phyloP scores from a whole-genome alignment of 805 yeast genomes.

The Saccharomyces mikatae region DNA sequence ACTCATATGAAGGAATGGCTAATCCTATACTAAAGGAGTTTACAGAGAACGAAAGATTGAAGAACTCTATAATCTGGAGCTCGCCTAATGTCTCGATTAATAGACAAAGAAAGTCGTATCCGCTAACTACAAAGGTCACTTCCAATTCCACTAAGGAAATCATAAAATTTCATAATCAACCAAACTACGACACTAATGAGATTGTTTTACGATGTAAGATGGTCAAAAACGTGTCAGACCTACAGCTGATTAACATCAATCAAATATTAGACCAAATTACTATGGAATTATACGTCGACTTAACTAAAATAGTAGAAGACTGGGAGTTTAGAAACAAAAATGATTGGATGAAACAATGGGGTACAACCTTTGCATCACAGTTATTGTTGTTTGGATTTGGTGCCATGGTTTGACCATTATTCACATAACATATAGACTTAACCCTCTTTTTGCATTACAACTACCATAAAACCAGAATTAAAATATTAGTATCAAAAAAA shows the following conservation, averaged over 20 bases:
- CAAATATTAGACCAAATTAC: conserved; percentile 44
- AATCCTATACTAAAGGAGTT: conserved; percentile 24
- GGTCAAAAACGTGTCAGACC: conserved; percentile 38
- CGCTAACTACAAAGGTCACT: conserved; percentile 21
- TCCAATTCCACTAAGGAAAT: conserved; percentile 16
- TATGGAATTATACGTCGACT: conserved; percentile 51
- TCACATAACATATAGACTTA: background rate
- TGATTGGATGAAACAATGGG: conserved; percentile 47
- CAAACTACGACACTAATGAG: conserved; percentile 18
- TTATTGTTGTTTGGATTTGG: conserved; percentile 51
- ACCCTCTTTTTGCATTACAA: background rate
- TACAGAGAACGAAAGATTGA: conserved; percentile 2
- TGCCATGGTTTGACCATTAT: conserved; percentile 38
- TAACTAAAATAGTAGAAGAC: conserved; percentile 44
- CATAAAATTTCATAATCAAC: conserved; percentile 32
- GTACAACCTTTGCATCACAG: conserved; percentile 53
- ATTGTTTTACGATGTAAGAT: conserved; percentile 34
- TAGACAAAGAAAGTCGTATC: conserved; percentile 22
- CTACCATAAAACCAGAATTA: background rate
- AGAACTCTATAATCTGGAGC: conserved; percentile 16
- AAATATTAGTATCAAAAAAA: background rate
- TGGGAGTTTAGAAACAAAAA: conserved; percentile 40
- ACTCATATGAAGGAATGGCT: conserved; percentile 25
- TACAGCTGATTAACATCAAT: conserved; percentile 35
- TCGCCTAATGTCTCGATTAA: conserved; percentile 25